These are phyloP conservation scores for Podospora sp. DNA, from an alignment of 495 filamentous ascomycete species.

Conservation along the genomic window DNA sequence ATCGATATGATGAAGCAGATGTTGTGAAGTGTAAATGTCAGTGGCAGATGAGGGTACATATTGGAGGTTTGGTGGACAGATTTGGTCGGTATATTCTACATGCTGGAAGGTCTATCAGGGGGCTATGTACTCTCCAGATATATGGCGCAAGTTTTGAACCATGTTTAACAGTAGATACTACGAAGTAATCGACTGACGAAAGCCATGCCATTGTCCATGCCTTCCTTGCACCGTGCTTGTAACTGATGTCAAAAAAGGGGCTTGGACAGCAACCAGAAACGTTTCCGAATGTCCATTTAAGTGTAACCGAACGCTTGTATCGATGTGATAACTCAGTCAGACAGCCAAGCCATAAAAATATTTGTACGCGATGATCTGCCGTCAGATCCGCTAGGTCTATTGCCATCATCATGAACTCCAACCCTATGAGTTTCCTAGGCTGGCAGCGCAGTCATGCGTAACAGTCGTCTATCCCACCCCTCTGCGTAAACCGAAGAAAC, in stretches of 20 bases:
- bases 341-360: too few species aligned
- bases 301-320: neutral
- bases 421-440: neutral
- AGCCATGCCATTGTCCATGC: too few species aligned
- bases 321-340: neutral
- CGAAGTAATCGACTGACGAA: too few species aligned
- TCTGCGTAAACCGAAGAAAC: neutral
- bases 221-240: too few species aligned
- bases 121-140: too few species aligned
- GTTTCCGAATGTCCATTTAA: too few species aligned
- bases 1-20: constrained; percentile 42
- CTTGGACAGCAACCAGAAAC: too few species aligned
- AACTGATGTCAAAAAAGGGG: too few species aligned
- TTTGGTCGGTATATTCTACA: too few species aligned
- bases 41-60: neutral
- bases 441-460: neutral
- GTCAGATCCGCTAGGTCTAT: neutral
- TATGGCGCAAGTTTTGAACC: too few species aligned
- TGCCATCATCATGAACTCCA: neutral
- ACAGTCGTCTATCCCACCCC: constrained; percentile 8
- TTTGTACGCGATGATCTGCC: neutral
- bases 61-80: neutral
- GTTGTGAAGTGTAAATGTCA: constrained; percentile 19
- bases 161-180: too few species aligned
- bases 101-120: too few species aligned